Percentiles rank a stretch among this genome's conserved stretches.
Evolutionary conservation across 75 land plant genomes (phyloP).

Genomic region (Chamaecyparis obtusa): DNA sequence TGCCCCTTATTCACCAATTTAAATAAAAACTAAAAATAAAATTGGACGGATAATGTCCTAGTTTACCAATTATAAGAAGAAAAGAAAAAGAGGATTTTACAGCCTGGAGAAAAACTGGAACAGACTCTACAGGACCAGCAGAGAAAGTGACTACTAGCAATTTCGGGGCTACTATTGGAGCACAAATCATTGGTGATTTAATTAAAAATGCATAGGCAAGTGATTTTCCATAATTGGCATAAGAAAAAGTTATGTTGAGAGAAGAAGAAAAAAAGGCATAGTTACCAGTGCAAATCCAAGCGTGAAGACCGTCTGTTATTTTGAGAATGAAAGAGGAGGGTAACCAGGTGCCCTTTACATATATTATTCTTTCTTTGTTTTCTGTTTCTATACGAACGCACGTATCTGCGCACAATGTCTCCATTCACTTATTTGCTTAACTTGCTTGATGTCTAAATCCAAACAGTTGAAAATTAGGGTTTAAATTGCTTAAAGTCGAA

Average conservation of each 20-base stretch:
- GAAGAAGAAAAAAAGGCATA: neutral
- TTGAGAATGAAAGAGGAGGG: conserved; percentile 48
- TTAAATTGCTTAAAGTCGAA: neutral
- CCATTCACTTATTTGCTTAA: neutral
- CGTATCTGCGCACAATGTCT: neutral
- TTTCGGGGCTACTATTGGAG: neutral
- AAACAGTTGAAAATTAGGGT: neutral
- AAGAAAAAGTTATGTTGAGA: neutral
- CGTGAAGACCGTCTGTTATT: conserved; percentile 62
- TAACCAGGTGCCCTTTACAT: conserved; percentile 61
- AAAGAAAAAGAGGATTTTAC: too few species aligned
- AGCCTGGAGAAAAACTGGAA: neutral
- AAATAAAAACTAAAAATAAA: too few species aligned
- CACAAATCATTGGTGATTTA: neutral
- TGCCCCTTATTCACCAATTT: too few species aligned
- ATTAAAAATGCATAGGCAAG: too few species aligned
- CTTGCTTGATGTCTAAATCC: neutral
- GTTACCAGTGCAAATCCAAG: conserved; percentile 70
- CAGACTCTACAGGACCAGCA: neutral
- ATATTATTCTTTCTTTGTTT: conserved; percentile 7
- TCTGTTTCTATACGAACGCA: conserved; percentile 7
- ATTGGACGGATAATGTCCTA: too few species aligned
- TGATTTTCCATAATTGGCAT: too few species aligned
- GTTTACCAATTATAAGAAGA: too few species aligned
- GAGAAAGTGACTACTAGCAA: neutral